Evolutionary conservation across 1,284 basidiomycete species (phyloP), one percentile per base, ranked within the genome.

Genomic region (Hymenochaete sp.): DNA sequence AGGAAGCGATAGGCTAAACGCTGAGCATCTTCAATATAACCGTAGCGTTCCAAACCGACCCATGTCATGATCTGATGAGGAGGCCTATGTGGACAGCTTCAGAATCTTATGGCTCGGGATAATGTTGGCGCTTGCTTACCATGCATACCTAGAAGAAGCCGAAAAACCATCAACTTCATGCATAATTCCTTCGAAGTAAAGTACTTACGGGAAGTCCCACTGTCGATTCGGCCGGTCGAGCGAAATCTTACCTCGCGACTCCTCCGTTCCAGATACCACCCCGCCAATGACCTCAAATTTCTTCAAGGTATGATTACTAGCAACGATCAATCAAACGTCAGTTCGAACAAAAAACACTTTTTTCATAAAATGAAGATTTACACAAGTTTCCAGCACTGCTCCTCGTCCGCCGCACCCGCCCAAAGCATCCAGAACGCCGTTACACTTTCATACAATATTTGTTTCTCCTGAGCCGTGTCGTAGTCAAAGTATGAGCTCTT

Each of bases 271-370:
- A 9, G 93, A 90, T 3, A 96, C 91, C 16, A 98, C 71, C n/a
- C 95, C 95, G 31, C 95, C 95, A 9, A 92, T 75, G 14, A 90
- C 93, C 63, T 98, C 95, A 56, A 98, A 97, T 68, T 96, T 96
- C 67, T 83, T 82, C 58, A 98, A 64, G 18, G 91, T 92, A 47
- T 87, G 73, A 21, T 79, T 77, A 38, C 87, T 92, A 56, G n/a
- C n/a, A n/a, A n/a, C n/a, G n/a, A n/a, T n/a, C 31, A 52, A 18
- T 52, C 25, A 46, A 21, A 35, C 22, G 36, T 43, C 51, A 51
- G 41, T 42, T 31, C 11, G n/a, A 31, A 38, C 27, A 43, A 21
- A 45, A 33, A 31, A n/a, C 40, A 32, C 36, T n/a, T n/a, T n/a
- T n/a, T n/a, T n/a, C 44, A n/a, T 21, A 33, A 7, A 22, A 31